Base-by-base conservation (phyloP, 2,329 filamentous ascomycete species). In the Pseudohalonectria lignicola region DNA sequence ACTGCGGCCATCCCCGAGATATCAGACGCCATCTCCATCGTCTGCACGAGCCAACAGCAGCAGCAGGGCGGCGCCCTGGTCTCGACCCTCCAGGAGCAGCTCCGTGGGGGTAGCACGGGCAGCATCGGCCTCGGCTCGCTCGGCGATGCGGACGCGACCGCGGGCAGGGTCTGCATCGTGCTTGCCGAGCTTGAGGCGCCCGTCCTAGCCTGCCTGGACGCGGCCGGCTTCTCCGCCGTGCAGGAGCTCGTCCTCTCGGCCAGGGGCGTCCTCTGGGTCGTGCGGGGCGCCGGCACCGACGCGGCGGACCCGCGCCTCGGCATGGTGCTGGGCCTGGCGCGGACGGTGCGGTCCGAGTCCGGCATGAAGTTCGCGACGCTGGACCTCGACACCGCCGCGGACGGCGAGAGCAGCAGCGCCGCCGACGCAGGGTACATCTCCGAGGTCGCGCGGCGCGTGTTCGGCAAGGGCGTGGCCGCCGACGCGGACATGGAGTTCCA, bases 241-340 rank as follows among this genome's bases (percentile, higher is more conserved):
- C 48, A 49, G 20, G 42, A 36, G 4, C 40, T 55, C 2, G 43
- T 53, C 6, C 45, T 44, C 2, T 31, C 33, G 4, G 36, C 49
- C 2, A 41, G 43, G 5, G 59, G 59, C 3, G 47, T 56, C 2
- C 42, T 63, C 15, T 63, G 61, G 61, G 49, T 62, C 15, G 52
- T 57, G 11, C 48, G 49, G 16, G 56, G 56, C 11, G 54, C 56
- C 4, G 55, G 57, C 36, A 47, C 49, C n/a, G 51, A 53, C 31
- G 47, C 51, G 3, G 56, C 52, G 3, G 47, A 49, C 2, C 55
- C 54, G 6, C 51, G 55, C 19, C 40, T 54, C 3, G 55, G 55
- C 43, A 56, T 57, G 53, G 45, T 57, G 20, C 40, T 50, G 11
- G 55, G 55, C 42, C 43, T 57, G 4, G 56, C 54, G 38, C 48